A percentile compares a stretch with the other conserved stretches of the same genome.
phyloP scores from a whole-genome alignment of 129 eudicot species.

The Flaveria linearis region DNA sequence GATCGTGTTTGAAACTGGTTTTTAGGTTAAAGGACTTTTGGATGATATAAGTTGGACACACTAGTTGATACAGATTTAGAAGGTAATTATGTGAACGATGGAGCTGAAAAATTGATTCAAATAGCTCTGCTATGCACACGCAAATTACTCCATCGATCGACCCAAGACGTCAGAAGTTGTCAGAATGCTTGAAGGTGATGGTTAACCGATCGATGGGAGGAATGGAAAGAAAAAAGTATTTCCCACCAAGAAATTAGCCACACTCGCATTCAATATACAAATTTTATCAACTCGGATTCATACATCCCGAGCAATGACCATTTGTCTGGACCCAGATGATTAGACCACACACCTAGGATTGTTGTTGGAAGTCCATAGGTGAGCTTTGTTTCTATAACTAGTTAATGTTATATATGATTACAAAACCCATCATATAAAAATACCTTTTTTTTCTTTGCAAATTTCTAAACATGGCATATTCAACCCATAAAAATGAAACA shows the following conservation, averaged over 20 bases:
- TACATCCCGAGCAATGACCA: constrained; percentile 52
- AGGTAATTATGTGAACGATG: constrained; percentile 54
- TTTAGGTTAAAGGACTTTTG: constrained; percentile 80
- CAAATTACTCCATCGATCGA: constrained; percentile 53
- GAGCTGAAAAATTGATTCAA: constrained; percentile 64
- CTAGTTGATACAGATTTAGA: constrained; percentile 64
- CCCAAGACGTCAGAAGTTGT: constrained; percentile 90
- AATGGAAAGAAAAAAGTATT: constrained; percentile 67
- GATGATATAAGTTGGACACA: constrained; percentile 60
- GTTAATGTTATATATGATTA: background rate
- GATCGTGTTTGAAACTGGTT: background rate
- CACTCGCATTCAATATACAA: constrained; percentile 35
- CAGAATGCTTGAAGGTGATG: constrained; percentile 85
- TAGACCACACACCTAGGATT: background rate
- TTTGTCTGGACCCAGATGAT: constrained; percentile 73
- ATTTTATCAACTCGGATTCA: constrained; percentile 53
- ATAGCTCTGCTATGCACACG: constrained; percentile 82
- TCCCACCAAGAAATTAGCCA: constrained; percentile 47
- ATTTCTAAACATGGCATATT: background rate
- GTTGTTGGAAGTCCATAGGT: background rate
- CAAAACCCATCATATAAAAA: background rate
- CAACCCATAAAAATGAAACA: background rate
- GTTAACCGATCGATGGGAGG: constrained; percentile 69
- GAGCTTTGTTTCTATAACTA: background rate
- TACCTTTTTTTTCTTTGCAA: background rate